A percentile compares a stretch with the other conserved stretches of the same genome.
These are phyloP conservation scores for Cyclotella atomus DNA, from an alignment of 108 stramenopile species.

Conservation along the genomic window DNA sequence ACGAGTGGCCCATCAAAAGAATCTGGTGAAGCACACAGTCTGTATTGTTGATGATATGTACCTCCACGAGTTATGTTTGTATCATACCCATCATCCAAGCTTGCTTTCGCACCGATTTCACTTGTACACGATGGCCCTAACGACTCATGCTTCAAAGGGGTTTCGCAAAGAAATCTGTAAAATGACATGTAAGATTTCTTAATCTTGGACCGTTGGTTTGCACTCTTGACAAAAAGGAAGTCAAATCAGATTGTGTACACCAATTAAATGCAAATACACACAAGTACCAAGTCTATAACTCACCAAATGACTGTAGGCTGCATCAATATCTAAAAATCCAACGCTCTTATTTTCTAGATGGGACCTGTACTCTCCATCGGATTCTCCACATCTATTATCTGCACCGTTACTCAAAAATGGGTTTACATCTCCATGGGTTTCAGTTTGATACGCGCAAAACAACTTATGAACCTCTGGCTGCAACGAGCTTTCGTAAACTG, in stretches of 20 bases:
- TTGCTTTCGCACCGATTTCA: background rate
- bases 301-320: conserved; percentile 48
- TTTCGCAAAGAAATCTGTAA: conserved; percentile 79
- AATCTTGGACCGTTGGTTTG: conserved; percentile 33
- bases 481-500: conserved; percentile 67
- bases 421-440: conserved; percentile 79
- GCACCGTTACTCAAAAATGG: conserved; percentile 49
- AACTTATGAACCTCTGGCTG: conserved; percentile 79
- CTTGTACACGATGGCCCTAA: background rate
- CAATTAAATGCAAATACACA: background rate
- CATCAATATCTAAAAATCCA: conserved; percentile 50
- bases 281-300: background rate
- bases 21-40: conserved; percentile 52
- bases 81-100: conserved; percentile 39
- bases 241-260: background rate
- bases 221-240: conserved; percentile 3
- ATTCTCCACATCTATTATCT: conserved; percentile 12
- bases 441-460: conserved; percentile 70
- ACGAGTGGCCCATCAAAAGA: conserved; percentile 28
- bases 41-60: conserved; percentile 92
- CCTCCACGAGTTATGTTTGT: conserved; percentile 54
- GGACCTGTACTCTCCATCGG: conserved; percentile 16
- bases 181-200: conserved; percentile 51
- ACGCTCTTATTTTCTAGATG: conserved; percentile 17
- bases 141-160: conserved; percentile 51